These are phyloP conservation scores for Yamadazyma friedrichii DNA, from an alignment of 1,139 yeast genomes.

Conservation along the genomic window DNA sequence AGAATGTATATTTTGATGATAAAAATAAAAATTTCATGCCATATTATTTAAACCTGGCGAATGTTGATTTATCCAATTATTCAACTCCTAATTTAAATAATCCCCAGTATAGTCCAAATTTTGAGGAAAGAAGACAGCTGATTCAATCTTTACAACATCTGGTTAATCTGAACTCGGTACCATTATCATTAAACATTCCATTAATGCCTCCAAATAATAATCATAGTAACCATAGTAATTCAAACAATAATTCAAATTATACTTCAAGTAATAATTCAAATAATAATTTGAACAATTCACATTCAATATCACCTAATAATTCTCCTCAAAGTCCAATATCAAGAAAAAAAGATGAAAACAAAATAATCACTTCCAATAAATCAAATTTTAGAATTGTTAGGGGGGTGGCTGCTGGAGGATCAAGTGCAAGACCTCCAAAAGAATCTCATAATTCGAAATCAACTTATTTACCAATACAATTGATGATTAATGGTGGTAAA, in stretches of 20 bases:
- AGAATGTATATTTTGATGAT: constrained; percentile 3
- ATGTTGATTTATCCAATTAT: constrained; percentile 12
- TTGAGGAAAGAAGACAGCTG: neutral
- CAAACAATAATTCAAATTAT: neutral
- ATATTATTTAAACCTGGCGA: constrained; percentile 9
- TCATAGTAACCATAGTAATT: neutral
- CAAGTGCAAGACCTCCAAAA: constrained; percentile 56
- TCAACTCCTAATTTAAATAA: constrained; percentile 14
- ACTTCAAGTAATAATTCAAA: neutral
- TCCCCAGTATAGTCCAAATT: constrained; percentile 16
- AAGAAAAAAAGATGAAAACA: constrained; percentile 14
- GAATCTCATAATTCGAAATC: constrained; percentile 31
- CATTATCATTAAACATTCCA: neutral
- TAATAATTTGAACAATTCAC: neutral
- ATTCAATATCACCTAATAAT: neutral
- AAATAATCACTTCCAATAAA: constrained; percentile 14
- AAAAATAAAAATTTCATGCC: neutral
- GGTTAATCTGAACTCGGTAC: neutral
- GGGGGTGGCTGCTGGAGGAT: constrained; percentile 61
- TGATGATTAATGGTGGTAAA: constrained; percentile 43
- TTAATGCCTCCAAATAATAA: neutral
- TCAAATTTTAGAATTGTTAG: constrained; percentile 44
- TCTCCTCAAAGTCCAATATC: constrained; percentile 2
- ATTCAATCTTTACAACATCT: neutral
- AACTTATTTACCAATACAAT: constrained; percentile 44